phyloP scores from a whole-genome alignment of 1,284 basidiomycete species.

The Mixia osmundae region DNA sequence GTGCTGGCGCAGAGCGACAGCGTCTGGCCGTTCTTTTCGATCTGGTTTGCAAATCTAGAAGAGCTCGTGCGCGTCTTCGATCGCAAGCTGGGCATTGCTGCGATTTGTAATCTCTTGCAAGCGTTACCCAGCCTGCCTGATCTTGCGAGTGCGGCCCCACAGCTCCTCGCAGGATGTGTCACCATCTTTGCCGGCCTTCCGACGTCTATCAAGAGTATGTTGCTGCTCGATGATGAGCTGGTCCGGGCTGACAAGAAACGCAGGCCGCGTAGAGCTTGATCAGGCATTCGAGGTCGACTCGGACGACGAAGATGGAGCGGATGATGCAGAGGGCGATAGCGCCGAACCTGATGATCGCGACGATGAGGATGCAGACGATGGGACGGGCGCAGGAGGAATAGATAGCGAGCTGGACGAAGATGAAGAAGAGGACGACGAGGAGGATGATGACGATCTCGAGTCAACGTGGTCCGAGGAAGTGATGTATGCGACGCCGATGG shows the following conservation, averaged over 20 bases:
- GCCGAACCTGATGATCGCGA: conserved; percentile 3
- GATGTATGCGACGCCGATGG: too few relatives aligned
- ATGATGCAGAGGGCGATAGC: neutral
- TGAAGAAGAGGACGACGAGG: conserved; percentile 14
- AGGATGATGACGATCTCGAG: conserved; percentile 14
- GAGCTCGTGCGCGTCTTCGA: conserved; percentile 67
- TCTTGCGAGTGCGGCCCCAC: conserved; percentile 44
- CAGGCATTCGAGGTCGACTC: conserved; percentile 2
- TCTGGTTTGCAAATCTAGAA: conserved; percentile 42
- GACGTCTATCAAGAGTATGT: conserved; percentile 39
- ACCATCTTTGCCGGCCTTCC: conserved; percentile 50
- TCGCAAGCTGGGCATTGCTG: conserved; percentile 56
- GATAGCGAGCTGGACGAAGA: conserved; percentile 1
- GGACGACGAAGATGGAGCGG: conserved; percentile 4
- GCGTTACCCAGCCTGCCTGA: conserved; percentile 33
- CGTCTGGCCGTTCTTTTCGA: conserved; percentile 48
- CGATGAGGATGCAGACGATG: conserved; percentile 17
- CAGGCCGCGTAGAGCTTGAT: conserved; percentile 30
- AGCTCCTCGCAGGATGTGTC: conserved; percentile 41
- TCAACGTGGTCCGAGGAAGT: conserved; percentile 9
- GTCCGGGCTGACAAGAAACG: neutral
- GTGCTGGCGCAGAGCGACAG: conserved; percentile 32
- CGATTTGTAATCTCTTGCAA: conserved; percentile 49
- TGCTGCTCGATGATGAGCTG: neutral
- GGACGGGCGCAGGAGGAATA: conserved; percentile 1